A percentile compares a stretch with the other conserved stretches of the same genome.
phyloP scores from a whole-genome alignment of 177 flowering plant species.

The Telopea speciosissima region DNA sequence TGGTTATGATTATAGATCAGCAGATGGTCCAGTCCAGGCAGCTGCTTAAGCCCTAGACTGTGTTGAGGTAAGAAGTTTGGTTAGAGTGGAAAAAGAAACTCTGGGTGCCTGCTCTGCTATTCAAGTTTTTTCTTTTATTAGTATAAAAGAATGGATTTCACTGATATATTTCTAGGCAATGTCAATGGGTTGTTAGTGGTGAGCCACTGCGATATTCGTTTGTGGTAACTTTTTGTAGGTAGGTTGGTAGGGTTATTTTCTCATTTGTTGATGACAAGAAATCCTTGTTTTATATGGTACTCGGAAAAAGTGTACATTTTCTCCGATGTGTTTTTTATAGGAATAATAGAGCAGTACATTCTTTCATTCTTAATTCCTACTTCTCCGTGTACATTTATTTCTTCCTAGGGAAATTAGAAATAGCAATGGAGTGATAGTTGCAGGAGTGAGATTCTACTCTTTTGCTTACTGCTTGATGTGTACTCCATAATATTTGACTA shows the following conservation, averaged over 20 bases:
- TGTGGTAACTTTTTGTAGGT: conserved; percentile 22
- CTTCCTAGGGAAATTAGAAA: neutral
- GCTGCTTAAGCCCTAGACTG: conserved; percentile 15
- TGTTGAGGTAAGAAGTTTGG: conserved; percentile 11
- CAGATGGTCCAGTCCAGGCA: conserved; percentile 24
- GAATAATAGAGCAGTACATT: conserved; percentile 41
- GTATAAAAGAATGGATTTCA: conserved; percentile 4
- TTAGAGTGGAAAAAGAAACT: conserved; percentile 18
- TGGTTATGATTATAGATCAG: conserved; percentile 14
- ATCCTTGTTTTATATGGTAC: conserved; percentile 6
- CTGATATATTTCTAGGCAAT: conserved; percentile 6
- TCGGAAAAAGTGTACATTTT: conserved; percentile 1
- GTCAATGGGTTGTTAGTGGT: conserved; percentile 1
- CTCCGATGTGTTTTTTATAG: conserved; percentile 4
- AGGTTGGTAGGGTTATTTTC: conserved; percentile 7
- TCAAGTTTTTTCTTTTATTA: conserved; percentile 10
- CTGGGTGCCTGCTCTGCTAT: conserved; percentile 39
- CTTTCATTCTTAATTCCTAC: conserved; percentile 19
- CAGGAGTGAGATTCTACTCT: no score
- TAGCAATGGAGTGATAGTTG: neutral
- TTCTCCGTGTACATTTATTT: neutral
- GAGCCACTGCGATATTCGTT: conserved; percentile 7
- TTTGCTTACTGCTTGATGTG: no score
- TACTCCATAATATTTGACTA: no score
- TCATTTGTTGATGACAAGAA: conserved; percentile 3